Percentiles rank a stretch among this genome's conserved stretches.
Conservation (phyloP, 164 flowering plant species). For the Chimonanthus praecox region DNA sequence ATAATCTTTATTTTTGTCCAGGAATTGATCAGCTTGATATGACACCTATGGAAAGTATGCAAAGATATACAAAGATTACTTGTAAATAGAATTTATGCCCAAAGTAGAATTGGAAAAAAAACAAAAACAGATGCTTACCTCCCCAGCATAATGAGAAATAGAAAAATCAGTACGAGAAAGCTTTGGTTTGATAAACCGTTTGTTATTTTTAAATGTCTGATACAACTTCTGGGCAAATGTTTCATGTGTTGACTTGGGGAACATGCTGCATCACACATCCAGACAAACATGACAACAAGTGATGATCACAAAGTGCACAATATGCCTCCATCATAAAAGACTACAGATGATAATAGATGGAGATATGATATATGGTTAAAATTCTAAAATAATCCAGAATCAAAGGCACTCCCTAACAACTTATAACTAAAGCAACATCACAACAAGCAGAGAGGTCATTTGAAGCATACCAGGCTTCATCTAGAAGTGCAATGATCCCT, state of each 20-base stretch:
- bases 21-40: slow-evolving; percentile 85
- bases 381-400: background rate
- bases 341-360: too few species aligned
- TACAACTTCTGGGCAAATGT: slow-evolving; percentile 79
- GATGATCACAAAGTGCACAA: too few species aligned
- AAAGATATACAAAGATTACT: background rate
- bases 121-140: slow-evolving; percentile 35
- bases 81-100: too few species aligned
- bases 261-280: slow-evolving; percentile 49
- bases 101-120: slow-evolving; percentile 14
- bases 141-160: slow-evolving; percentile 87
- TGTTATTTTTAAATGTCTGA: slow-evolving; percentile 65
- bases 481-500: slow-evolving; percentile 87
- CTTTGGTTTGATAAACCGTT: slow-evolving; percentile 78
- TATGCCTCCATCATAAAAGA: too few species aligned
- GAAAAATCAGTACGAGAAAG: slow-evolving; percentile 65
- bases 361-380: too few species aligned
- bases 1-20: slow-evolving; percentile 99
- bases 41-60: slow-evolving; percentile 51
- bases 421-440: slow-evolving; percentile 14
- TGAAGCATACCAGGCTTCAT: slow-evolving; percentile 81
- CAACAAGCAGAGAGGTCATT: slow-evolving; percentile 1
- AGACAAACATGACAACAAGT: slow-evolving; percentile 3
- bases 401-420: slow-evolving; percentile 73
- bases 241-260: slow-evolving; percentile 86